Evolutionary conservation across 176 grass and related monocot species (phyloP).

Genomic region (Ensete ventricosum): DNA sequence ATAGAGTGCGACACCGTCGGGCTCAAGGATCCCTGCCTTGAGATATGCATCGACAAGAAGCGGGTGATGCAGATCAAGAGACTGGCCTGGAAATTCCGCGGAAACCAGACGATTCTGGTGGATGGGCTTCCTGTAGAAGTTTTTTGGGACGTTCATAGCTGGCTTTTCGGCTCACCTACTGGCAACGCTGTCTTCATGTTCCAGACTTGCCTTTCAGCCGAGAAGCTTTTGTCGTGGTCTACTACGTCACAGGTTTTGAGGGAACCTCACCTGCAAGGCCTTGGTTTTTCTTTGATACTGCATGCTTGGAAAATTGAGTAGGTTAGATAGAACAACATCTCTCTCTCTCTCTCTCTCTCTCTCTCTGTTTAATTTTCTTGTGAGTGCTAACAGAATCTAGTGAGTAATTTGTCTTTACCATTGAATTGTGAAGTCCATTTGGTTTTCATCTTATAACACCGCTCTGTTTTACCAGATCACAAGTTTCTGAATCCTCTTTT

Average conservation of each 20-base stretch:
- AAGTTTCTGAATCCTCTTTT: too few relatives aligned
- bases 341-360: slow-evolving; percentile 1
- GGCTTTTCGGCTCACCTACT: slow-evolving; percentile 46
- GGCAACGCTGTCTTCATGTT: slow-evolving; percentile 78
- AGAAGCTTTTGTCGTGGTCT: slow-evolving; percentile 58
- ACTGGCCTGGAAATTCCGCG: slow-evolving; percentile 61
- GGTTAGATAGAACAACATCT: slow-evolving; percentile 32
- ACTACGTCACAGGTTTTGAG: slow-evolving; percentile 41
- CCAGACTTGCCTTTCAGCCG: slow-evolving; percentile 47
- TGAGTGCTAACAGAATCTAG: slow-evolving; percentile 44
- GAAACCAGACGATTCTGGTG: slow-evolving; percentile 69
- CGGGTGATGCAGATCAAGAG: slow-evolving; percentile 57
- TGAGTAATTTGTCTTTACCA: slow-evolving; percentile 26
- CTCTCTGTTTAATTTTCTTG: slow-evolving; percentile 16
- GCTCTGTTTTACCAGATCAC: too few relatives aligned
- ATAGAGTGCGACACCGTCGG: slow-evolving; percentile 48
- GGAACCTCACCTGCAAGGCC: slow-evolving; percentile 44
- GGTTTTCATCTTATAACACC: too few relatives aligned
- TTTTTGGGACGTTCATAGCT: slow-evolving; percentile 71
- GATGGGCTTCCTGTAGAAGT: slow-evolving; percentile 68
- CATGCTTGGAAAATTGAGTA: slow-evolving; percentile 70
- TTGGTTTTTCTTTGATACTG: slow-evolving; percentile 54
- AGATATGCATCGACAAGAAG: slow-evolving; percentile 63
- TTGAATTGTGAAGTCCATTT: not conserved
- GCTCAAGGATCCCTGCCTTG: slow-evolving; percentile 59